Conservation (phyloP, 148 eudicot genomes). For the Rhododendron molle region DNA sequence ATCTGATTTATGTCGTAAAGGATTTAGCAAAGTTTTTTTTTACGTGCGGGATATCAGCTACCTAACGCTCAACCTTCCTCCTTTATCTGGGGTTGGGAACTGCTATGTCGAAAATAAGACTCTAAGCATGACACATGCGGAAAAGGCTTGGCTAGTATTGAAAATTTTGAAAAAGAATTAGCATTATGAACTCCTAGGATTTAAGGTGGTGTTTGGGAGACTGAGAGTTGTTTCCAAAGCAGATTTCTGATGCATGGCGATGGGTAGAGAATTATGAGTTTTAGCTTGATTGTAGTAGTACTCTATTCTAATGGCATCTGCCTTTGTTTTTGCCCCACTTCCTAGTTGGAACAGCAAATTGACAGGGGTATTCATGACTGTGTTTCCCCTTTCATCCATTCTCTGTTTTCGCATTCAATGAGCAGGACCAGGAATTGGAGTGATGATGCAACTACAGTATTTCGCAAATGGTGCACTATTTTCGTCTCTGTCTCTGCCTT, state of each 20-base stretch:
- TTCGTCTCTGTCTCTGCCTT: not conserved
- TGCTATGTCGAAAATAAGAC: not conserved
- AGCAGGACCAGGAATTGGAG: not conserved
- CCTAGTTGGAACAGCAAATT: not conserved
- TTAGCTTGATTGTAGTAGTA: not conserved
- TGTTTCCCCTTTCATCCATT: not conserved
- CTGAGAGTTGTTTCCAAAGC: not conserved
- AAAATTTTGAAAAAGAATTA: not conserved
- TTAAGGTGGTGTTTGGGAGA: not conserved
- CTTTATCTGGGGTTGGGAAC: not conserved
- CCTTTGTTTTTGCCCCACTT: constrained; percentile 1
- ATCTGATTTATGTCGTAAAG: not conserved
- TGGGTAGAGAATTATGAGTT: not conserved
- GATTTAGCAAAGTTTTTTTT: not conserved
- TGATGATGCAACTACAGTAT: not conserved
- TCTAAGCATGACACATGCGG: not conserved
- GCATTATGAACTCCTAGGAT: not conserved
- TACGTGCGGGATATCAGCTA: not conserved
- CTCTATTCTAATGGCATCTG: not conserved
- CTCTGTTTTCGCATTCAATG: not conserved
- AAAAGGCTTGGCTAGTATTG: constrained; percentile 17
- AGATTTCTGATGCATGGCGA: not conserved
- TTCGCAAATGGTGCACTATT: not conserved
- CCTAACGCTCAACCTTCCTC: not conserved
- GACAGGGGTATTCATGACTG: not conserved